Conservation (phyloP, 2,329 filamentous ascomycete species). For the Rugonectria rugulosa region DNA sequence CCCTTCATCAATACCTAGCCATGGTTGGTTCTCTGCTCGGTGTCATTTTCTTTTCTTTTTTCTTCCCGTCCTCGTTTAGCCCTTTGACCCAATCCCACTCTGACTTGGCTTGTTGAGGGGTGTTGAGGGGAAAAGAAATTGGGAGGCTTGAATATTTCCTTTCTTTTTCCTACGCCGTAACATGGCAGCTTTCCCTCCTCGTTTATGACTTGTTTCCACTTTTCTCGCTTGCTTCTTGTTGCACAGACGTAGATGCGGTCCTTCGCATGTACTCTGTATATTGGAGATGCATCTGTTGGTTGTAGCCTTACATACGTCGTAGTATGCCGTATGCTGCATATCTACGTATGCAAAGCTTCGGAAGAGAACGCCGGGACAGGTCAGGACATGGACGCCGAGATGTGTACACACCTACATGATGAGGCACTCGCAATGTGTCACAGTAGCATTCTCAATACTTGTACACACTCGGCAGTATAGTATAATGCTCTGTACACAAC, state of each 20-base stretch:
- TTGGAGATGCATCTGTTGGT: no score
- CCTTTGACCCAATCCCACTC: not conserved
- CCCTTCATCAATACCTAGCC: not conserved
- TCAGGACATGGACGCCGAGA: not conserved
- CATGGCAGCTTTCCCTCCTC: constrained; percentile 11
- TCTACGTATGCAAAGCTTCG: no score
- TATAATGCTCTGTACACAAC: no score
- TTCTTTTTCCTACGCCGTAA: no score
- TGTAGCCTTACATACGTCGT: no score
- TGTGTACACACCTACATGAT: not conserved
- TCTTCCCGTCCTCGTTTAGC: constrained; percentile 2
- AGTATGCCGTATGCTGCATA: no score
- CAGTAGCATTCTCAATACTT: no score
- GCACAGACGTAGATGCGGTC: constrained; percentile 12
- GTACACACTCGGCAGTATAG: no score
- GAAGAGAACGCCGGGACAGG: constrained; percentile 1
- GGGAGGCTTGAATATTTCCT: not conserved
- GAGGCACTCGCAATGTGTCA: no score
- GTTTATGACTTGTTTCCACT: constrained; percentile 14
- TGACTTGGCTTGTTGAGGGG: not conserved
- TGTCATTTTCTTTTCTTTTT: constrained; percentile 13
- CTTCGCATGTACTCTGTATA: constrained; percentile 1
- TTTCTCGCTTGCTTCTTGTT: not conserved
- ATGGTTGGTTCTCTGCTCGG: constrained; percentile 18
- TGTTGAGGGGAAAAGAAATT: no score